phyloP scores from a whole-genome alignment of 2,329 filamentous ascomycete species.

The Neonectria faginata region DNA sequence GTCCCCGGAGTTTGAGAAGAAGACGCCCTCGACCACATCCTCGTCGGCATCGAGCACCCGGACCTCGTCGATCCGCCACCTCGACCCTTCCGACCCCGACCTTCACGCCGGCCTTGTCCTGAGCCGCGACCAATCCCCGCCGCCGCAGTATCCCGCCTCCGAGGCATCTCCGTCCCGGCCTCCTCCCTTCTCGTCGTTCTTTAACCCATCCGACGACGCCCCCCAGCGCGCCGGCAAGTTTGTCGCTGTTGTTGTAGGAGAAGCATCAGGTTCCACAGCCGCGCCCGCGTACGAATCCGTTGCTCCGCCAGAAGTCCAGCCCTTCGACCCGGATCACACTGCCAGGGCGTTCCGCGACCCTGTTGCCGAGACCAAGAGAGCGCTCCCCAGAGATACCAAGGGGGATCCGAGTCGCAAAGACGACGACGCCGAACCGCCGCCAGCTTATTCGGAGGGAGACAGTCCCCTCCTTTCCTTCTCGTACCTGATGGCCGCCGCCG shows the following conservation, averaged over 20 bases:
- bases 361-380: slow-evolving; percentile 83
- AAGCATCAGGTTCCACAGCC: slow-evolving; percentile 53
- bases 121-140: slow-evolving; percentile 61
- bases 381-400: slow-evolving; percentile 85
- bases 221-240: slow-evolving; percentile 51
- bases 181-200: slow-evolving; percentile 72
- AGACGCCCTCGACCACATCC: slow-evolving; percentile 46
- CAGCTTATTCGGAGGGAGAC: slow-evolving; percentile 93
- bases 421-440: slow-evolving; percentile 90
- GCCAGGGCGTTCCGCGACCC: slow-evolving; percentile 61
- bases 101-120: slow-evolving; percentile 39
- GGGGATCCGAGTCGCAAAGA: slow-evolving; percentile 78
- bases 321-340: slow-evolving; percentile 52
- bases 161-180: slow-evolving; percentile 66
- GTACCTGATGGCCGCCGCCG: slow-evolving; percentile 98
- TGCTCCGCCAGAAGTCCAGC: slow-evolving; percentile 48
- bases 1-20: slow-evolving; percentile 51
- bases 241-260: slow-evolving; percentile 48
- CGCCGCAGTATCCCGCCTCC: slow-evolving; percentile 69
- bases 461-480: slow-evolving; percentile 93
- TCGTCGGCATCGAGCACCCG: slow-evolving; percentile 41
- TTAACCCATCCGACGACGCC: slow-evolving; percentile 54
- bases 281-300: slow-evolving; percentile 67
- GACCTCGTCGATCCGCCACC: slow-evolving; percentile 43
- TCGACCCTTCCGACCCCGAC: slow-evolving; percentile 40